Conservation (phyloP, 768 basidiomycete genomes). For the Hypholoma sublateritium region DNA sequence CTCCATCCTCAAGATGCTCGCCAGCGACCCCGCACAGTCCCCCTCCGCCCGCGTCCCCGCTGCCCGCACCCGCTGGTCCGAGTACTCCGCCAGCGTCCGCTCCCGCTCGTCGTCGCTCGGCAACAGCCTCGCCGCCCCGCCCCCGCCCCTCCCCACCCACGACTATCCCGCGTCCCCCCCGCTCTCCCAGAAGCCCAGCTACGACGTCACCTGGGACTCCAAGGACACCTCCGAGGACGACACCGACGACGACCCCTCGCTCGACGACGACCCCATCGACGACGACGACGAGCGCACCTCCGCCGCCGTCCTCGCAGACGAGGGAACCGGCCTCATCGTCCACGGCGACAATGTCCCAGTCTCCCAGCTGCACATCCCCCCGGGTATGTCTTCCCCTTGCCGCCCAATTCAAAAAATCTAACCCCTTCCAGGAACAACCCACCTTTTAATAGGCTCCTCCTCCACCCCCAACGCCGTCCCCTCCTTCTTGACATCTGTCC, state of each 20-base stretch:
- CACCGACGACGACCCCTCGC: slow-evolving; percentile 44
- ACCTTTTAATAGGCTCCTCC: slow-evolving; percentile 86
- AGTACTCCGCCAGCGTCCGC: slow-evolving; percentile 61
- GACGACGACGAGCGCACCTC: slow-evolving; percentile 71
- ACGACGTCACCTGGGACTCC: slow-evolving; percentile 79
- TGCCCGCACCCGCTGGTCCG: slow-evolving; percentile 69
- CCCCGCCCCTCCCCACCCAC: slow-evolving; percentile 39
- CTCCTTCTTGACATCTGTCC: slow-evolving; percentile 61
- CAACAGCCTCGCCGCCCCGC: slow-evolving; percentile 32
- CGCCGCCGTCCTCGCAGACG: slow-evolving; percentile 77
- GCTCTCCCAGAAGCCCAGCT: slow-evolving; percentile 60
- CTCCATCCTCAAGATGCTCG: slow-evolving; percentile 59
- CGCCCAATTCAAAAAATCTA: slow-evolving; percentile 3
- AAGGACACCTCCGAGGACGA: slow-evolving; percentile 62
- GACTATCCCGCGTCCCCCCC: slow-evolving; percentile 16
- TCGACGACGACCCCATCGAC: slow-evolving; percentile 44
- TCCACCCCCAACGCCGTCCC: slow-evolving; percentile 77
- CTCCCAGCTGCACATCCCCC: slow-evolving; percentile 60
- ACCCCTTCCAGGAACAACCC: slow-evolving; percentile 74
- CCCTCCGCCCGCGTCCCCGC: slow-evolving; percentile 42
- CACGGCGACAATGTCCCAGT: slow-evolving; percentile 65
- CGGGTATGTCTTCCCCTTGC: slow-evolving; percentile 53
- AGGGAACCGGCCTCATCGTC: slow-evolving; percentile 83
- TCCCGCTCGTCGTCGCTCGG: slow-evolving; percentile 72
- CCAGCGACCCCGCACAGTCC: slow-evolving; percentile 46